Evolutionary conservation across 805 yeast genomes (phyloP), one percentile per base, ranked within the genome.

Genomic region (Wickerhamiella nectarea): DNA sequence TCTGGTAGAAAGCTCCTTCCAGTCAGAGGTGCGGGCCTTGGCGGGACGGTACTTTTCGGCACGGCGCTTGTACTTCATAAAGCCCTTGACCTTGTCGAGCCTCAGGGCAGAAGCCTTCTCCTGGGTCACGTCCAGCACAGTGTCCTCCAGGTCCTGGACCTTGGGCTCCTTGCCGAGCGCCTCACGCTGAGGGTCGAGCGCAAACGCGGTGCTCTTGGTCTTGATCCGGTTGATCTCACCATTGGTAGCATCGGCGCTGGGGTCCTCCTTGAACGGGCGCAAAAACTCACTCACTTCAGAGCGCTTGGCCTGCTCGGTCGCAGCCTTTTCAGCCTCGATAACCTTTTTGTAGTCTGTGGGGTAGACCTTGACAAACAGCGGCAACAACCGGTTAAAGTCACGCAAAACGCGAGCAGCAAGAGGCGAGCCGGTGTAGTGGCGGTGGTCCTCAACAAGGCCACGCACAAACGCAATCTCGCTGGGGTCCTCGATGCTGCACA

Each of bases 291-390:
- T 72, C 54, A 78, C 73, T 60, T 80, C 82, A 26, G 57, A 48
- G 48, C 57, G 60, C 65, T 76, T 75, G 37, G 80, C 76, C 53
- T 75, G 79, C 45, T 72, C 80, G 49, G 69, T 63, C 63, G 72
- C 71, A 53, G 68, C 65, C 60, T 76, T 78, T 64, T 85, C 94
- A 45, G 72, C 75, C 56, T 80, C 89, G 54, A 91, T 70, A 21
- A 91, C 96, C 57, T 74, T 75, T 72, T 84, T 85, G 70, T 89
- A 89, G 63, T 89, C 98, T 45, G 68, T 66, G 35, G 98, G 97
- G 59, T 91, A 74, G 25, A 87, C 95, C 69, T 87, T 89, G 51
- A 89, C 95, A 57, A 89, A 87, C 49, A 87, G 73, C 36, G 87
- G 84, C 60, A 89, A 69, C 61, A 82, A 74, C 55, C 94, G 74